Conservation (phyloP, 129 eudicot genomes). For the Chrysanthemum lavandulifolium region DNA sequence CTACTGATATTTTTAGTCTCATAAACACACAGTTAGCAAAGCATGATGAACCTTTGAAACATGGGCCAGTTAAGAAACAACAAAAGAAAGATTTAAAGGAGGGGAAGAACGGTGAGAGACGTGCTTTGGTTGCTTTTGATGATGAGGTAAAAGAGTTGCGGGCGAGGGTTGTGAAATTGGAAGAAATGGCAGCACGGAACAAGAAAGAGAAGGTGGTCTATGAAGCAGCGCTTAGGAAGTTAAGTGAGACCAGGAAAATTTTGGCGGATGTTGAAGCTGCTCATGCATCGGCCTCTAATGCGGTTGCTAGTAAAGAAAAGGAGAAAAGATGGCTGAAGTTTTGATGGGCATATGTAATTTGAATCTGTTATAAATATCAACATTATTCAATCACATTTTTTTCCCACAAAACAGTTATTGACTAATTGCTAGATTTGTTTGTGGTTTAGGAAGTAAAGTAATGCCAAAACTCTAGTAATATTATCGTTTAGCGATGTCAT, state of each 20-base stretch:
- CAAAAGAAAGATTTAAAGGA: conserved; percentile 27
- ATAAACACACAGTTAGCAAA: conserved; percentile 75
- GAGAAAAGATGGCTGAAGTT: conserved; percentile 97
- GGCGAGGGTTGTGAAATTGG: conserved; percentile 51
- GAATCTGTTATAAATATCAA: conserved; percentile 7
- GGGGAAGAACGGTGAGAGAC: conserved; percentile 64
- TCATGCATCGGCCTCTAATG: conserved; percentile 75
- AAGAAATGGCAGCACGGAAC: conserved; percentile 85
- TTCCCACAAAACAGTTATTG: too few species aligned
- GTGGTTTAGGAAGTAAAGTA: background rate
- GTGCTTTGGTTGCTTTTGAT: conserved; percentile 74
- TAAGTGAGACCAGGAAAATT: conserved; percentile 59
- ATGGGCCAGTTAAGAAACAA: conserved; percentile 40
- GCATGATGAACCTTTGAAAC: conserved; percentile 43
- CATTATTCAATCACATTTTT: too few species aligned
- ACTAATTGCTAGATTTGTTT: background rate
- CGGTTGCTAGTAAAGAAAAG: conserved; percentile 68
- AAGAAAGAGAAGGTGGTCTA: conserved; percentile 80
- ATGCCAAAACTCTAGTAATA: background rate
- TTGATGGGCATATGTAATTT: conserved; percentile 32
- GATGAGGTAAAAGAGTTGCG: conserved; percentile 79
- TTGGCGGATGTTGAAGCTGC: conserved; percentile 75
- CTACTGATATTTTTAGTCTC: conserved; percentile 68
- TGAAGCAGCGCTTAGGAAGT: conserved; percentile 81
- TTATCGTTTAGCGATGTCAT: background rate